These are phyloP conservation scores for Clonostachys byssicola DNA, from an alignment of 2,329 filamentous ascomycete genomes.

Conservation along the genomic window DNA sequence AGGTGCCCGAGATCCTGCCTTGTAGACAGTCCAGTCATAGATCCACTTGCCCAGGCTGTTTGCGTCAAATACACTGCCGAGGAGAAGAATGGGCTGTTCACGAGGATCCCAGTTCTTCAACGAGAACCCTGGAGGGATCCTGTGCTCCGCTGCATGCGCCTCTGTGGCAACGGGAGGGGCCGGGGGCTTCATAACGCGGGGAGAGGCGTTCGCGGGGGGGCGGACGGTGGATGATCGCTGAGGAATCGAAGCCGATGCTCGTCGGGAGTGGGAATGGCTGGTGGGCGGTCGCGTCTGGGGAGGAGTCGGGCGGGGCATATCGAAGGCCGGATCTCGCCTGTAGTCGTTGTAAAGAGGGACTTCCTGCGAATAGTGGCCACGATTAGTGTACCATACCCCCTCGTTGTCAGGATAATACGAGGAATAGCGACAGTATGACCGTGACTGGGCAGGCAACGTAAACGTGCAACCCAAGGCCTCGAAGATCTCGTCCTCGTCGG, in stretches of 20 bases:
- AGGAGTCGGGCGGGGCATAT: slow-evolving; percentile 34
- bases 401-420: slow-evolving; percentile 34
- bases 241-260: slow-evolving; percentile 43
- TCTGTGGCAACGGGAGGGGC: slow-evolving; percentile 48
- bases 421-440: slow-evolving; percentile 13
- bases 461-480: slow-evolving; percentile 49
- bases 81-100: slow-evolving; percentile 88
- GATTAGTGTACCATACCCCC: slow-evolving; percentile 56
- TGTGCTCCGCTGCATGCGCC: slow-evolving; percentile 57
- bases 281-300: slow-evolving; percentile 25
- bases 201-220: slow-evolving; percentile 24
- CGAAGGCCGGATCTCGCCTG: slow-evolving; percentile 27
- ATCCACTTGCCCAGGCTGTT: slow-evolving; percentile 99
- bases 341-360: slow-evolving; percentile 25
- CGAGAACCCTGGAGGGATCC: slow-evolving; percentile 86
- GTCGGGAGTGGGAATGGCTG: slow-evolving; percentile 36
- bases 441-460: slow-evolving; percentile 45
- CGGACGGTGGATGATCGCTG: slow-evolving; percentile 49
- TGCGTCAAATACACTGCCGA: slow-evolving; percentile 94
- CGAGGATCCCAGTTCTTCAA: slow-evolving; percentile 98
- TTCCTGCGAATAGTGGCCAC: slow-evolving; percentile 50
- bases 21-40: slow-evolving; percentile 97
- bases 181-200: slow-evolving; percentile 15
- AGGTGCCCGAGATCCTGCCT: slow-evolving; percentile 74
- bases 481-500: slow-evolving; percentile 60